Evolutionary conservation across 1,139 yeast species (phyloP).

Genomic region (Sugiyamaella paludigena): DNA sequence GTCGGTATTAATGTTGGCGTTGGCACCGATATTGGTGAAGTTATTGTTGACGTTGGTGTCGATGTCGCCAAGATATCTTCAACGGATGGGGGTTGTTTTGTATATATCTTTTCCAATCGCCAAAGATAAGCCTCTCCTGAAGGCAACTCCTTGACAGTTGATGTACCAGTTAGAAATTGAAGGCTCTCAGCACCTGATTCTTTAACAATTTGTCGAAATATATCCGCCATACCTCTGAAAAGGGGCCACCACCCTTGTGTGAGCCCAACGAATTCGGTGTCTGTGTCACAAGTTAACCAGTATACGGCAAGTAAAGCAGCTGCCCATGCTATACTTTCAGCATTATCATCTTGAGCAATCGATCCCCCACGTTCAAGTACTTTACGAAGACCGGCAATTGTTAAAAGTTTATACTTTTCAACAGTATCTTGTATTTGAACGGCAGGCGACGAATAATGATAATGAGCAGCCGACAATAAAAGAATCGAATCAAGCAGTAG

Average conservation of each 20-base stretch:
- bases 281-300: slow-evolving; percentile 14
- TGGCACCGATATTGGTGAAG: too few relatives aligned
- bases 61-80: too few relatives aligned
- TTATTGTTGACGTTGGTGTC: too few relatives aligned
- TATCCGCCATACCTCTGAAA: slow-evolving; percentile 13
- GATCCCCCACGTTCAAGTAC: slow-evolving; percentile 6
- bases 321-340: slow-evolving; percentile 13
- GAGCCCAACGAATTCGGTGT: slow-evolving; percentile 15
- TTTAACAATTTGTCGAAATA: background rate
- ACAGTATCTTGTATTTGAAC: slow-evolving; percentile 2
- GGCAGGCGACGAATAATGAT: slow-evolving; percentile 7
- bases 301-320: slow-evolving; percentile 12
- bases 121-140: slow-evolving; percentile 2
- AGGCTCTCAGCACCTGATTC: background rate
- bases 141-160: background rate
- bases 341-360: background rate
- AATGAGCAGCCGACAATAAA: slow-evolving; percentile 18
- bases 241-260: slow-evolving; percentile 14
- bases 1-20: too few relatives aligned
- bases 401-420: slow-evolving; percentile 12
- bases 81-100: background rate
- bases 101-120: slow-evolving; percentile 1
- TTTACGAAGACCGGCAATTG: slow-evolving; percentile 11
- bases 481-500: slow-evolving; percentile 14
- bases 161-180: background rate